Base-by-base conservation (phyloP, 2,329 filamentous ascomycete species). In the Massarina eburnea region DNA sequence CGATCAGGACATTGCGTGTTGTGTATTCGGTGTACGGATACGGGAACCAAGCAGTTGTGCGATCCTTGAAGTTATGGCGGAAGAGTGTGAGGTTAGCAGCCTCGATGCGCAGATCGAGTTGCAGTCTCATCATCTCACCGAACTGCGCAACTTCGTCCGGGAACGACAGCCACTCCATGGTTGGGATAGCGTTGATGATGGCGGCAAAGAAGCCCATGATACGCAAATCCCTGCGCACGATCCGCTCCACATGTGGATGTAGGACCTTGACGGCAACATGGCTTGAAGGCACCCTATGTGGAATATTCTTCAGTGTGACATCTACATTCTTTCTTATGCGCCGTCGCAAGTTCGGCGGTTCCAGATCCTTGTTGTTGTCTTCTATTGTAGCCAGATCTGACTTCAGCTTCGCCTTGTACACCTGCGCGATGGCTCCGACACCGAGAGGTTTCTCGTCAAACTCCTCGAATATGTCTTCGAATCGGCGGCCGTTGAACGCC, bases 91-190 rank as follows among this genome's bases (percentile, higher is more conserved):
- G 76, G 61, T 99, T 99, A 29, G 91, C 87, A 1, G 91, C 87
- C 70, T 99, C 94, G 49, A 97, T 97, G 41, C 94, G 86, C 27
- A 99, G 79, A 70, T 99, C 94, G 2, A 99, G 78, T 67, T 99
- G 94, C n/a, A 97, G 76, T 61, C 86, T 86, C 94, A 99, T 99
- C 94, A 99, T 99, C 66, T 95, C 88, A 19, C 91, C 92, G 64
- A 99, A 99, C 62, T 97, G 91, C 12, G 79, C 73, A 3, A 97
- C 94, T 68, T 99, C 94, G 57, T 96, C 92, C 0, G 94, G 94
- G 8, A 99, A 82, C 0, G 92, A 96, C 5, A 99, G 79, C 94
- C 94, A 99, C 71, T 97, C 90, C 64, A 99, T 94, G 0, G 91
- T 96, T 1, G 94, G 94, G 24, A 99, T 86, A 2, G 81, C 74